Evolutionary conservation across 305 asterid genomes (phyloP).

Genomic region (Fraxinus xanthoxyloides): DNA sequence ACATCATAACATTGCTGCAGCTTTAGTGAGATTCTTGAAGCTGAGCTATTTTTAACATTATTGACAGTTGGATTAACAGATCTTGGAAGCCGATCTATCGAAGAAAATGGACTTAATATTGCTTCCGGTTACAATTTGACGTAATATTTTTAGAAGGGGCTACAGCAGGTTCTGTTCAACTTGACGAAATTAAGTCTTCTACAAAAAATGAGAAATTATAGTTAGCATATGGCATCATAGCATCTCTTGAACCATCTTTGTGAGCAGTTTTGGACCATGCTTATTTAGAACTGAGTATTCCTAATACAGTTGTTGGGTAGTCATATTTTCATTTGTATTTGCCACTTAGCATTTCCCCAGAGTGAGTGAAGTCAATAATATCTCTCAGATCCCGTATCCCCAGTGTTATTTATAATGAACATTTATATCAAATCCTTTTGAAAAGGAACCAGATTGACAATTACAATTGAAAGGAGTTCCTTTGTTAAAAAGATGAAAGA

Average conservation of each 20-base stretch:
- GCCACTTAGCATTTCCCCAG: background rate
- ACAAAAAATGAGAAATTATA: background rate
- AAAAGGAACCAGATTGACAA: background rate
- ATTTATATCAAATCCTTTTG: background rate
- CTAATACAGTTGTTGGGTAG: background rate
- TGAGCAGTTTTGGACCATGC: background rate
- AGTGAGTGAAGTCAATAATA: background rate
- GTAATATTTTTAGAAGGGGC: background rate
- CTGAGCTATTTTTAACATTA: conserved; percentile 23
- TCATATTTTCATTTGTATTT: background rate
- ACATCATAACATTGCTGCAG: conserved; percentile 31
- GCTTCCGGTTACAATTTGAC: conserved; percentile 6
- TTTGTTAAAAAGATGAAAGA: conserved; percentile 19
- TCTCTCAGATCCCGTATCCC: background rate
- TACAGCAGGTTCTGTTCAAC: background rate
- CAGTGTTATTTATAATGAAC: background rate
- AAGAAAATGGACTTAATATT: background rate
- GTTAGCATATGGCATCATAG: background rate
- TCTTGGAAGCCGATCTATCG: background rate
- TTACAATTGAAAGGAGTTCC: conserved; percentile 4
- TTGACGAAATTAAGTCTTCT: conserved; percentile 6
- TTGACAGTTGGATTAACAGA: conserved; percentile 7
- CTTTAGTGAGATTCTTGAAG: conserved; percentile 32
- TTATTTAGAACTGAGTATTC: background rate
- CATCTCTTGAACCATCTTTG: background rate